Base-by-base conservation (phyloP, 352 stramenopile genomes). In the Nothophytophthora sp. region DNA sequence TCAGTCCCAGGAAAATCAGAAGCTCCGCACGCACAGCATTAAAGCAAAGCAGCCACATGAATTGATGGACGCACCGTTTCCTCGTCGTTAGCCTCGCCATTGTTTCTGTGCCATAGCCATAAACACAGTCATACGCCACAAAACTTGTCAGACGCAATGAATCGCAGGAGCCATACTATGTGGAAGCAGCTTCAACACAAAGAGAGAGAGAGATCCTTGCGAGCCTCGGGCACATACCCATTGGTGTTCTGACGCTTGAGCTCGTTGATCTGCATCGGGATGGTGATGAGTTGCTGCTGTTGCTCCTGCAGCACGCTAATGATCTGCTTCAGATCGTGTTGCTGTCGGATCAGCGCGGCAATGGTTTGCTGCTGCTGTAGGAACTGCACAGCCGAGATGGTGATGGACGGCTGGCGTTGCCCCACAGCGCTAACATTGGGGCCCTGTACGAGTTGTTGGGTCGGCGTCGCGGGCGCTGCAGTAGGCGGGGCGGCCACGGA, bases 331-430 rank as follows among this genome's bases (percentile, higher is more conserved):
- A 93, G 63, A 45, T 91, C 80, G 40, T 88, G 74, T 37, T 93
- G 83, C 59, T 93, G 80, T 15, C 73, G 78, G 47, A 91, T 90
- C 15, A 93, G 64, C 41, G 76, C 83, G 1, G 83, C 76, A 32
- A 93, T 90, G n/a, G 76, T 91, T 48, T 90, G 71, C 46, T 93
- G 78, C 60, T 93, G 83, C 42, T 90, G 79, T 33, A 90, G 49
- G 42, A 83, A 93, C 60, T 91, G 83, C 33, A 75, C 63, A 1
- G 73, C 67, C 3, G 80, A 88, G 32, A 93, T 88, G 9, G 76
- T 84, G 44, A 89, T 73, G 15, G 75, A 58, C 33, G 76, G 78
- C 55, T 86, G 74, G n/a, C 64, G 57, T 16, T 56, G 45, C n/a
- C 29, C 63, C 38, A 63, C 36, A 29, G 43, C 29, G 19, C 33